A percentile compares a stretch with the other conserved stretches of the same genome.
phyloP scores from a whole-genome alignment of 2,329 filamentous ascomycete genomes.

The Alternaria triticimaculans region DNA sequence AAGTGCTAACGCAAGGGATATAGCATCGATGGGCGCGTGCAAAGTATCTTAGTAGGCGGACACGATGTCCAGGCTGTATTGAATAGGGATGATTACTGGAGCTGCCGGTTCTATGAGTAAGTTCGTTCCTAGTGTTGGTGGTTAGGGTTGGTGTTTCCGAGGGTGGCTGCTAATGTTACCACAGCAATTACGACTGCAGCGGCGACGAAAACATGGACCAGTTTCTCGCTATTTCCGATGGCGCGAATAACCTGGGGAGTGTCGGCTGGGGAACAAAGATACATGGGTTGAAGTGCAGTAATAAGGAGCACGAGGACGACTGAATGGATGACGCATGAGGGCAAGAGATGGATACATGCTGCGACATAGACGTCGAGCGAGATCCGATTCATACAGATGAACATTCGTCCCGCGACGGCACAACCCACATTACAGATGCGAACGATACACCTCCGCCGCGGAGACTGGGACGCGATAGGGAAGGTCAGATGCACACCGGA shows the following conservation, averaged over 20 bases:
- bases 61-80: constrained; percentile 35
- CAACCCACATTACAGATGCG: background rate
- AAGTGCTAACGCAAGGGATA: background rate
- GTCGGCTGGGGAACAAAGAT: constrained; percentile 38
- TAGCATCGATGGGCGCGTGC: constrained; percentile 44
- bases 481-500: background rate
- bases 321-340: constrained; percentile 1
- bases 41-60: constrained; percentile 41
- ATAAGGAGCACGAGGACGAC: constrained; percentile 17
- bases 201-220: constrained; percentile 24
- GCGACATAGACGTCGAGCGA: background rate
- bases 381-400: background rate
- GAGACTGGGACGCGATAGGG: background rate
- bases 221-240: constrained; percentile 35
- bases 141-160: background rate
- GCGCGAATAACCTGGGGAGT: constrained; percentile 42
- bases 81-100: constrained; percentile 38
- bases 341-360: background rate
- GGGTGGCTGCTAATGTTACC: background rate
- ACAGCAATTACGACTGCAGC: constrained; percentile 42
- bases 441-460: background rate
- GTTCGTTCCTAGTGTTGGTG: background rate
- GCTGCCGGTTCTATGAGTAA: constrained; percentile 45
- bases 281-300: constrained; percentile 36
- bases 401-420: background rate